Conservation (phyloP, 257 asterid genomes). For the Forsythia suspensa region DNA sequence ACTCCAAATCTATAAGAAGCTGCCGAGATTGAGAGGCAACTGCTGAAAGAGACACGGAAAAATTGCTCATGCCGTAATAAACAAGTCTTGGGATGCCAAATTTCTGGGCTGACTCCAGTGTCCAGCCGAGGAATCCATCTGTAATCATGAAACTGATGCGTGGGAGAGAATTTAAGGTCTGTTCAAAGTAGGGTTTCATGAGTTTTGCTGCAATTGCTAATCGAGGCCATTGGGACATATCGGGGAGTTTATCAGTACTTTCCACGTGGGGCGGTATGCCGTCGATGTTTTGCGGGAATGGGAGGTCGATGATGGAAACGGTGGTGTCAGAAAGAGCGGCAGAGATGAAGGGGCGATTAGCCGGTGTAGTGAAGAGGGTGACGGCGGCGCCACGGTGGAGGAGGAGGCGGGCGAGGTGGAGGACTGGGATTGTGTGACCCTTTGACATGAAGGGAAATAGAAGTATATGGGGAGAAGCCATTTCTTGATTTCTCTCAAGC, state of each 20-base stretch:
- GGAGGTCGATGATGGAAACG: conserved; percentile 31
- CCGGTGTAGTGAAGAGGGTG: conserved; percentile 51
- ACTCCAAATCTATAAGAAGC: not conserved
- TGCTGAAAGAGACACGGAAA: not conserved
- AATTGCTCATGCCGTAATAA: conserved; percentile 27
- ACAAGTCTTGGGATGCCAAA: conserved; percentile 35
- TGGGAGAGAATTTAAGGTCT: conserved; percentile 22
- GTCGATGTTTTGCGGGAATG: conserved; percentile 36
- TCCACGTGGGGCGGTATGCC: conserved; percentile 43
- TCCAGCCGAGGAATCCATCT: conserved; percentile 51
- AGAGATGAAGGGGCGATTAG: conserved; percentile 39
- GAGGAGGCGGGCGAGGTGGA: conserved; percentile 45
- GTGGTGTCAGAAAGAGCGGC: conserved; percentile 21
- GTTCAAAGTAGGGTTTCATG: conserved; percentile 44
- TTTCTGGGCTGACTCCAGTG: conserved; percentile 37
- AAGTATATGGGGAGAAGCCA: conserved; percentile 32
- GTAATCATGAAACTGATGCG: conserved; percentile 33
- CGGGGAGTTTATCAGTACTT: conserved; percentile 50
- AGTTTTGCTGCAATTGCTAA: conserved; percentile 29
- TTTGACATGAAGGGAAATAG: conserved; percentile 58
- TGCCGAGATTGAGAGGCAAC: not conserved
- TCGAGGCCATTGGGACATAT: conserved; percentile 26
- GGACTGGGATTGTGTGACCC: conserved; percentile 52
- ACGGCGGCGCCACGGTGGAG: conserved; percentile 30
- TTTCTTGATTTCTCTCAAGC: not conserved